These are phyloP conservation scores for Metarhizium brunneum DNA, from an alignment of 2,329 filamentous ascomycete genomes.

Conservation along the genomic window DNA sequence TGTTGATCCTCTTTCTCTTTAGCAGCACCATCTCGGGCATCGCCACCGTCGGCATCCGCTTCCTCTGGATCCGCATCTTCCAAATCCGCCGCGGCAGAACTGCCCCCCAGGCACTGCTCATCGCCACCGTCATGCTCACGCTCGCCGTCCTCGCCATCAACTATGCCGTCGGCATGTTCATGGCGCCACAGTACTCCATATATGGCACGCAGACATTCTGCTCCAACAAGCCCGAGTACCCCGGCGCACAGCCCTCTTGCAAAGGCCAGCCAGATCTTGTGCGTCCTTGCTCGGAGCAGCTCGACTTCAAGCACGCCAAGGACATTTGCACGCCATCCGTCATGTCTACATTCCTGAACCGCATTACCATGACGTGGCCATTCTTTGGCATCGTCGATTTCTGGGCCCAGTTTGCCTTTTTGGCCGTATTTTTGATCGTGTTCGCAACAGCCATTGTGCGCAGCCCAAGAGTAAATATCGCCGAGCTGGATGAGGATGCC, in stretches of 20 bases:
- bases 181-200: conserved; percentile 91
- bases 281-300: conserved; percentile 70
- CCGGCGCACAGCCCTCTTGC: conserved; percentile 67
- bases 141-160: conserved; percentile 86
- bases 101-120: conserved; percentile 80
- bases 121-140: conserved; percentile 84
- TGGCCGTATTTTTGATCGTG: conserved; percentile 74
- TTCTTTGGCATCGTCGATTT: conserved; percentile 91
- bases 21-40: conserved; percentile 79
- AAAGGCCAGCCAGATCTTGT: conserved; percentile 60
- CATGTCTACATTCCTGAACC: conserved; percentile 86
- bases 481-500: conserved; percentile 76
- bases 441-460: conserved; percentile 73
- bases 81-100: conserved; percentile 83
- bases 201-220: conserved; percentile 95
- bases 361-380: conserved; percentile 86
- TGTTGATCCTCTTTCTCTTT: conserved; percentile 82
- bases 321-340: conserved; percentile 85
- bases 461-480: conserved; percentile 66
- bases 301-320: conserved; percentile 59
- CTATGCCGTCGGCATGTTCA: conserved; percentile 83
- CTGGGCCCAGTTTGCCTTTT: conserved; percentile 91
- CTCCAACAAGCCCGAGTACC: conserved; percentile 54
- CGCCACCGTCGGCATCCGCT: conserved; percentile 81
- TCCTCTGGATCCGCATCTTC: conserved; percentile 93